A percentile compares a stretch with the other conserved stretches of the same genome.
phyloP scores from a whole-genome alignment of 23 red algal genomes.

The Pyropia haitanensis region DNA sequence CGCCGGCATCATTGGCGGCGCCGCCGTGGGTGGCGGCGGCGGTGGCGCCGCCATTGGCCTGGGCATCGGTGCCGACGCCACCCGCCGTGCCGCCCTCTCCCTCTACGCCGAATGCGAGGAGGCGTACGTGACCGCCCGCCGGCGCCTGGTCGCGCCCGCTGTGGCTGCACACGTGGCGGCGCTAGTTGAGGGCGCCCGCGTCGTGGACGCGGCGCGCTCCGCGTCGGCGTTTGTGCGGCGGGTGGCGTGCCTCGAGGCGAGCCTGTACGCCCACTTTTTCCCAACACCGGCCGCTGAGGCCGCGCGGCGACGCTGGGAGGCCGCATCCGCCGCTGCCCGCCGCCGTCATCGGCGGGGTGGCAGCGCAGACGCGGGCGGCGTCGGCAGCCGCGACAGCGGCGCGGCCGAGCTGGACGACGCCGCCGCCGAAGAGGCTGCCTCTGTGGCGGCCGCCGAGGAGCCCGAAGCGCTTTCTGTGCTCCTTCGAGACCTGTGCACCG shows the following conservation, averaged over 20 bases:
- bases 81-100: conserved; percentile 31
- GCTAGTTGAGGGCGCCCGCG: conserved; percentile 39
- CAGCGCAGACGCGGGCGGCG: neutral
- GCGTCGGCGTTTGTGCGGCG: conserved; percentile 41
- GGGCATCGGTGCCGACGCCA: neutral
- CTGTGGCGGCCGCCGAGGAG: conserved; percentile 11
- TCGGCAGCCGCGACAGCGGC: conserved; percentile 2
- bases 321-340: neutral
- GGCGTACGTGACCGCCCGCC: conserved; percentile 48
- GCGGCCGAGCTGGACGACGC: neutral
- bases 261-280: conserved; percentile 74
- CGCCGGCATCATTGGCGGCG: too few relatives aligned
- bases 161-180: conserved; percentile 44
- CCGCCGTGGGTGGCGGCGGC: too few relatives aligned
- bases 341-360: too few relatives aligned
- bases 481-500: conserved; percentile 28
- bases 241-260: conserved; percentile 48
- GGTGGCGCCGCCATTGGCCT: too few relatives aligned
- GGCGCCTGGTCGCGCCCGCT: conserved; percentile 37
- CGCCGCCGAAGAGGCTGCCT: conserved; percentile 13
- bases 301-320: neutral
- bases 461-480: conserved; percentile 6
- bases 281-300: conserved; percentile 2
- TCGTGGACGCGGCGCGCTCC: conserved; percentile 42
- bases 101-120: conserved; percentile 66